Evolutionary conservation across 441 rosid genomes (phyloP).

Genomic region (Populus hybrid): DNA sequence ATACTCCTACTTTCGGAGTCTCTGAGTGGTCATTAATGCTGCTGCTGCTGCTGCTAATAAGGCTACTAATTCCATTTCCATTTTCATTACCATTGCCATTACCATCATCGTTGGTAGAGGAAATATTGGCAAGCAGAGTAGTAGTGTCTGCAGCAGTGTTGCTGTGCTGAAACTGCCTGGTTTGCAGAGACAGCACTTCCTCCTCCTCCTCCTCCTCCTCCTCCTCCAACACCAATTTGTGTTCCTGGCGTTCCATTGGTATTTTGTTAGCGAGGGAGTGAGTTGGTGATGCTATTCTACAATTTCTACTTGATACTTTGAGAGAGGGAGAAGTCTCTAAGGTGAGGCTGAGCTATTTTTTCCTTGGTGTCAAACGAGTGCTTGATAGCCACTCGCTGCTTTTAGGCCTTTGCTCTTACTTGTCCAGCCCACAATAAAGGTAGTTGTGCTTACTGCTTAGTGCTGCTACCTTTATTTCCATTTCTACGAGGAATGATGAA

Average conservation of each 20-base stretch:
- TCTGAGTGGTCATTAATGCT: background rate
- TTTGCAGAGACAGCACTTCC: slow-evolving; percentile 16
- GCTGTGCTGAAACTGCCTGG: slow-evolving; percentile 13
- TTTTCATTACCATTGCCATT: too few relatives aligned
- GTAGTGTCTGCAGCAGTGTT: background rate
- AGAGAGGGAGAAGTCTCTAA: background rate
- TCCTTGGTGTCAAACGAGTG: background rate
- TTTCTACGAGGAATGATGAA: too few relatives aligned
- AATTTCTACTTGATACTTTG: background rate
- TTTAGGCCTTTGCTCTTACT: background rate
- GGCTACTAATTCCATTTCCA: background rate
- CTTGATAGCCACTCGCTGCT: background rate
- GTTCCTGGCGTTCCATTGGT: slow-evolving; percentile 9
- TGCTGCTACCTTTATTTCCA: too few relatives aligned
- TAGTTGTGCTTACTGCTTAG: too few relatives aligned
- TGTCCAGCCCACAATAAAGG: too few relatives aligned
- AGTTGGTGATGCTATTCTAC: background rate
- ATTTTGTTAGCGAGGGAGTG: background rate
- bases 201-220: slow-evolving; percentile 26
- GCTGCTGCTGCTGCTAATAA: background rate
- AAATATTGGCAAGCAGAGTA: background rate
- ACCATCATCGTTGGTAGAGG: background rate
- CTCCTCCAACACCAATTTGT: slow-evolving; percentile 3
- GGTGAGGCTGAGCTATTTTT: background rate
- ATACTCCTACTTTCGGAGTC: background rate